These are phyloP conservation scores for Acorus gramineus DNA, from an alignment of 106 monocot genomes.

Conservation along the genomic window DNA sequence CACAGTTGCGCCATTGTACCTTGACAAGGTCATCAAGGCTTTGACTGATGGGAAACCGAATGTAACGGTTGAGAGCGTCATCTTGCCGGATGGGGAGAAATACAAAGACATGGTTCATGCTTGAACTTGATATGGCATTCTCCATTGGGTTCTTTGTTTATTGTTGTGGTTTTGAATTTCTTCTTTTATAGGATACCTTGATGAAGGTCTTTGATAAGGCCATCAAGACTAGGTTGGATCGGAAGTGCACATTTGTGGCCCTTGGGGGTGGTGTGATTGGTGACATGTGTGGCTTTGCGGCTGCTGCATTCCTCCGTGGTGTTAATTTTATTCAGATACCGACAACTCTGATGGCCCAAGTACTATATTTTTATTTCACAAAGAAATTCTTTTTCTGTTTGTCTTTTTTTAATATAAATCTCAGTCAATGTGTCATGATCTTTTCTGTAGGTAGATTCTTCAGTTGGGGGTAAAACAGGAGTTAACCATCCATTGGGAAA, in stretches of 20 bases:
- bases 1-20: slow-evolving; percentile 44
- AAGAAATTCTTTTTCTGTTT: no score
- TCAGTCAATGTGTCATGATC: not conserved
- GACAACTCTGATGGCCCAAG: slow-evolving; percentile 96
- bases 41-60: slow-evolving; percentile 57
- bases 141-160: not conserved
- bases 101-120: slow-evolving; percentile 86
- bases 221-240: slow-evolving; percentile 67
- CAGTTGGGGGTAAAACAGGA: slow-evolving; percentile 57
- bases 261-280: slow-evolving; percentile 98
- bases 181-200: slow-evolving; percentile 54
- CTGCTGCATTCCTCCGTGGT: slow-evolving; percentile 89
- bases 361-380: slow-evolving; percentile 3
- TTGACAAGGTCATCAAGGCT: slow-evolving; percentile 58
- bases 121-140: not conserved
- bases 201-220: slow-evolving; percentile 99
- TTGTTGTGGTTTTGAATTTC: not conserved
- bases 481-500: no score
- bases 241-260: slow-evolving; percentile 91
- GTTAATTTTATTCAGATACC: slow-evolving; percentile 99
- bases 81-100: slow-evolving; percentile 90
- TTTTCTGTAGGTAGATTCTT: slow-evolving; percentile 80
- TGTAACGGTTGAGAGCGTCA: slow-evolving; percentile 78
- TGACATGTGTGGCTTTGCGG: slow-evolving; percentile 98
- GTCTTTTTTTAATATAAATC: no score